These are phyloP conservation scores for Tricholoma hemisulphureum DNA, from an alignment of 768 basidiomycete species.

Conservation along the genomic window DNA sequence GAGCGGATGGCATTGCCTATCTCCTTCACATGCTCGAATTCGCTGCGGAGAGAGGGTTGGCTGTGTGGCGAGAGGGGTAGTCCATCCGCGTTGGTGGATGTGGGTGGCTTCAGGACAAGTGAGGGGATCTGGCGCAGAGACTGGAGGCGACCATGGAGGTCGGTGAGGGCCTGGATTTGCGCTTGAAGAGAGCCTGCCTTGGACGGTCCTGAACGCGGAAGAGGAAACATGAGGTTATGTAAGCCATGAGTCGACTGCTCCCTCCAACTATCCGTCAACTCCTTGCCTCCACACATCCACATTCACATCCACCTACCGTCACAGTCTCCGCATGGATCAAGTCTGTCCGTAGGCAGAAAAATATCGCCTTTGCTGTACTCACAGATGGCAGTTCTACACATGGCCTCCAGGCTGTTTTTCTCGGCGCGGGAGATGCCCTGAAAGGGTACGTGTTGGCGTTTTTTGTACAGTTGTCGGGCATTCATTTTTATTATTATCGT, in stretches of 20 bases:
- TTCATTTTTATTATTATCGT: neutral
- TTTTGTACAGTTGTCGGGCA: neutral
- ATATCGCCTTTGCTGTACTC: constrained; percentile 79
- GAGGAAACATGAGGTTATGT: constrained; percentile 2
- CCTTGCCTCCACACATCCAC: constrained; percentile 16
- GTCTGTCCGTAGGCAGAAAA: constrained; percentile 83
- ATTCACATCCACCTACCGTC: constrained; percentile 14
- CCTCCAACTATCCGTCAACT: constrained; percentile 33
- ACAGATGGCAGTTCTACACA: constrained; percentile 73
- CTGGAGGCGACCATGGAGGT: constrained; percentile 45
- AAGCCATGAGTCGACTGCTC: constrained; percentile 19
- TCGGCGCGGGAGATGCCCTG: constrained; percentile 32
- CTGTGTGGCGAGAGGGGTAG: constrained; percentile 22
- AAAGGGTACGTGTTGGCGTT: constrained; percentile 19
- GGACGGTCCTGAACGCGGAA: neutral
- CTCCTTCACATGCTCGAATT: constrained; percentile 47
- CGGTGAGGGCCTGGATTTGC: constrained; percentile 47
- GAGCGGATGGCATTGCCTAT: constrained; percentile 49
- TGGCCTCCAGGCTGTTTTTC: constrained; percentile 80
- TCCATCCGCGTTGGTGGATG: constrained; percentile 5
- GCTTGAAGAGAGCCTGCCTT: constrained; percentile 28
- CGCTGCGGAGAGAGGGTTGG: constrained; percentile 23
- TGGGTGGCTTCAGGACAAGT: constrained; percentile 40
- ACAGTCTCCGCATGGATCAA: constrained; percentile 83
- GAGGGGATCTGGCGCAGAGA: constrained; percentile 46